These are phyloP conservation scores for Psilocybe sp. DNA, from an alignment of 768 basidiomycete species.

Conservation along the genomic window DNA sequence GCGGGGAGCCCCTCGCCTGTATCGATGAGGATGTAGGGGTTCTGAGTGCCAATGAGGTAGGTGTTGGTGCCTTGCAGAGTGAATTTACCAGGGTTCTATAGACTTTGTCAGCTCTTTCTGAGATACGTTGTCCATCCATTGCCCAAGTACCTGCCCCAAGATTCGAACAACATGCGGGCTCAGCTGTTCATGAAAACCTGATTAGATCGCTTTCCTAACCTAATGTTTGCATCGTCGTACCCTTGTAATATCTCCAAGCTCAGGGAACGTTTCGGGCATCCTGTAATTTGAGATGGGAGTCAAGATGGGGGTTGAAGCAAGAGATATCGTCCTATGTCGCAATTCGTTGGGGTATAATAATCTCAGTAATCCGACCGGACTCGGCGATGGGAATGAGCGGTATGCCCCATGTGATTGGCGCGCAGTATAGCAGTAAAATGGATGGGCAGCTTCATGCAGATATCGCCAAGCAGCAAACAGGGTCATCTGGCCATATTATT, in stretches of 20 bases:
- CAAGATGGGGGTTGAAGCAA: background rate
- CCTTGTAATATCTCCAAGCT: conserved; percentile 50
- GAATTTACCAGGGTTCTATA: conserved; percentile 84
- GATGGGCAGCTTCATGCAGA: too few relatives aligned
- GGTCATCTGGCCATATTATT: too few relatives aligned
- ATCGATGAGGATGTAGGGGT: conserved; percentile 80
- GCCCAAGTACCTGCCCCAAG: conserved; percentile 63
- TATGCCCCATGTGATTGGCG: conserved; percentile 20
- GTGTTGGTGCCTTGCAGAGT: conserved; percentile 93
- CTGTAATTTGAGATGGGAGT: background rate
- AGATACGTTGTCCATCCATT: background rate
- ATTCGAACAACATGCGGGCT: conserved; percentile 67
- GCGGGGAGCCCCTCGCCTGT: conserved; percentile 71
- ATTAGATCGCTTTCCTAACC: background rate
- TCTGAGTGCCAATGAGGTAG: conserved; percentile 70
- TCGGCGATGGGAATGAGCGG: conserved; percentile 15
- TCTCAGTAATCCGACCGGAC: conserved; percentile 4
- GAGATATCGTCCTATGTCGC: conserved; percentile 12
- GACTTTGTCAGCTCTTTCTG: background rate
- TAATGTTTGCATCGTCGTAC: conserved; percentile 29
- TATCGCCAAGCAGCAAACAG: too few relatives aligned
- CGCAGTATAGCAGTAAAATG: background rate
- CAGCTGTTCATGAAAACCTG: conserved; percentile 40
- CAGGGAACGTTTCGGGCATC: conserved; percentile 50
- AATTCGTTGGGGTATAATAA: conserved; percentile 4